Base-by-base conservation (phyloP, 2,329 filamentous ascomycete species). In the Hypoxylon sp. region DNA sequence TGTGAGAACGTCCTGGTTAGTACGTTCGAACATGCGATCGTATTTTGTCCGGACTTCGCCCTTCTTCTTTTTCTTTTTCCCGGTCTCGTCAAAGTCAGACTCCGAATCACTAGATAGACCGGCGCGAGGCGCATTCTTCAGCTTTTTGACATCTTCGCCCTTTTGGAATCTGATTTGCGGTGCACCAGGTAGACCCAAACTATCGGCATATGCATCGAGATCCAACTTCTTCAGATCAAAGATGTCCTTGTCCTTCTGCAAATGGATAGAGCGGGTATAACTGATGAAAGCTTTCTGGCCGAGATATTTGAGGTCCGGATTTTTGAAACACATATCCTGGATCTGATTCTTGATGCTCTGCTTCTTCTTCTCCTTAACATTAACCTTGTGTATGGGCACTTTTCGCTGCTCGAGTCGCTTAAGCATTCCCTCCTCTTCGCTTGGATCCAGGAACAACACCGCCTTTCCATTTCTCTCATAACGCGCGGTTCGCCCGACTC, bases 21-120 rank as follows among this genome's bases (percentile, higher is more conserved):
- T 92, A 67, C 96, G 87, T 83, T 98, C 95, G 80, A 98, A 98
- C 96, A 99, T 98, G 73, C 93, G 91, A 80, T 99, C 94, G 78
- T 97, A 97, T 80, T 97, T 98, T 32, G 97, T 99, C 68, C 94
- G 89, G 17, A 97, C 93, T 73, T 90, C 87, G 10, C 86, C 84
- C 81, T 92, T 90, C 81, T 92, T 90, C 78, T 87, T 89, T 67
- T 83, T 81, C 71, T 83, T 82, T 63, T 82, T 82, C 25, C 85
- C 85, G 25, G 85, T 84, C n/a, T 88, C 84, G 60, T 88, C 88
- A 53, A 80, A 81, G 11, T 87, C 86, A 1, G 81, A 82, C 32
- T 85, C 86, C 2, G 89, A 90, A 13, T 87, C 90, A 74, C 78
- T 92, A 78, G 79, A 92, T 50, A 93, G 80, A 55, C 86, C 84